Evolutionary conservation across 2,329 filamentous ascomycete species (phyloP), one percentile per base, ranked within the genome.

Genomic region (Karstenula rhodostoma): DNA sequence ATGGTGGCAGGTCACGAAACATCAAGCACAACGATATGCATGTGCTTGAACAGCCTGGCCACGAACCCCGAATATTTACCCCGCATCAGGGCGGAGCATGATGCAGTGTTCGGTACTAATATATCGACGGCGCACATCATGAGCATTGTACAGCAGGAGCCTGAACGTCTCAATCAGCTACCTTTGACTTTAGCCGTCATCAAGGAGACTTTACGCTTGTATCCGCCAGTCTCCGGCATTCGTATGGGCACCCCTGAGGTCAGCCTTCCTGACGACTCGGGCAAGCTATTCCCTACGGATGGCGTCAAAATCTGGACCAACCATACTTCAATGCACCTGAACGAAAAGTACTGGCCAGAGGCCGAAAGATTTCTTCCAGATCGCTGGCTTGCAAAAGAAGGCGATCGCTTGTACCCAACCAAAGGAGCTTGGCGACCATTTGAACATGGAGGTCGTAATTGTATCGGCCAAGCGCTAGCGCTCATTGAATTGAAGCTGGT

Each of bases 381-480:
- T 17, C 60, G 68, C 9, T 60, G 52, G 52, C 46, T 60, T 22
- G 58, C 49, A 27, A 47, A 37, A 43, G 49, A 58, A 52, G 56
- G 56, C n/a, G 65, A 63, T 47, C 27, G 43, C 23, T 43, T 59
- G 35, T 37, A 29, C 65, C 53, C 46, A 10, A 59, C 13, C 33
- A 62, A 46, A 51, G 49, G 32, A 19, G 69, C 66, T 17, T 78
- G 63, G 62, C 65, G 74, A 19, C 69, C 77, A 0, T 81, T 81
- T 58, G 75, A 79, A 43, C 59, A 70, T 4, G 79, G 79, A 1
- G 68, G 69, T 2, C 60, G 78, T 2, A 68, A 67, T 3, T 81
- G 79, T 56, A 83, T 86, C 42, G 85, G 58, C 8, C 58, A 60
- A 37, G 55, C 46, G 5, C 53, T 60, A 23, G 58, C 58, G 19